These are phyloP conservation scores for Coemansia sp. DNA, from an alignment of 192 early-diverging fungal species.

Conservation along the genomic window DNA sequence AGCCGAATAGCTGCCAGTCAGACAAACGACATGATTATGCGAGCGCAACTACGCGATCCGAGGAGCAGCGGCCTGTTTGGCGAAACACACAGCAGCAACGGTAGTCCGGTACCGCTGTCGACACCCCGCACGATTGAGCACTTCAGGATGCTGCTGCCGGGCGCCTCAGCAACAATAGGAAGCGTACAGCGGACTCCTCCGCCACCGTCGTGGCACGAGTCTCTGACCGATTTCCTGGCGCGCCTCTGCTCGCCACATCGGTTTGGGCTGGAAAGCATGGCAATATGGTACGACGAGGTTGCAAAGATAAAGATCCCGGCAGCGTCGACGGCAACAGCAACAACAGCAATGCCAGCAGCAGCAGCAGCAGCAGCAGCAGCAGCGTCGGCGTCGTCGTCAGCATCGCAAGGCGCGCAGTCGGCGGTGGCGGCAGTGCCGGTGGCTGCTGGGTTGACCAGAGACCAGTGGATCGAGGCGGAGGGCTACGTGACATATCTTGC, in stretches of 20 bases:
- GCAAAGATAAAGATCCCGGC: constrained; percentile 20
- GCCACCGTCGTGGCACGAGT: constrained; percentile 36
- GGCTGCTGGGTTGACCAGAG: constrained; percentile 11
- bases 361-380: neutral
- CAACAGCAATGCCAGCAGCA: neutral
- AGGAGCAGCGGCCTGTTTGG: neutral
- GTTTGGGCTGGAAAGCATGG: constrained; percentile 42
- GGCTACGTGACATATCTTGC: constrained; percentile 34
- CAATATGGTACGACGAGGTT: constrained; percentile 50
- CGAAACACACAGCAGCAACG: neutral
- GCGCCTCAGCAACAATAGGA: neutral
- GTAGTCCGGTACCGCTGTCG: constrained; percentile 22
- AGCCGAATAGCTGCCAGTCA: constrained; percentile 12
- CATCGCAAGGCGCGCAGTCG: neutral
- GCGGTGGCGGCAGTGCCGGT: neutral
- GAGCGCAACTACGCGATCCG: constrained; percentile 26
- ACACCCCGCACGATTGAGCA: constrained; percentile 44
- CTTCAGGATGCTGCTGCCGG: constrained; percentile 15
- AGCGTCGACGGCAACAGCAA: neutral
- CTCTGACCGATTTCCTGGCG: constrained; percentile 33
- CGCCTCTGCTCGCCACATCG: constrained; percentile 41
- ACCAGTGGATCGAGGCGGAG: constrained; percentile 40
- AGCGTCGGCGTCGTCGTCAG: neutral
- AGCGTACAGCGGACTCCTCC: constrained; percentile 9
- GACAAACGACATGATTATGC: constrained; percentile 17